phyloP scores from a whole-genome alignment of 768 basidiomycete genomes.

The Boletus subparvulus region DNA sequence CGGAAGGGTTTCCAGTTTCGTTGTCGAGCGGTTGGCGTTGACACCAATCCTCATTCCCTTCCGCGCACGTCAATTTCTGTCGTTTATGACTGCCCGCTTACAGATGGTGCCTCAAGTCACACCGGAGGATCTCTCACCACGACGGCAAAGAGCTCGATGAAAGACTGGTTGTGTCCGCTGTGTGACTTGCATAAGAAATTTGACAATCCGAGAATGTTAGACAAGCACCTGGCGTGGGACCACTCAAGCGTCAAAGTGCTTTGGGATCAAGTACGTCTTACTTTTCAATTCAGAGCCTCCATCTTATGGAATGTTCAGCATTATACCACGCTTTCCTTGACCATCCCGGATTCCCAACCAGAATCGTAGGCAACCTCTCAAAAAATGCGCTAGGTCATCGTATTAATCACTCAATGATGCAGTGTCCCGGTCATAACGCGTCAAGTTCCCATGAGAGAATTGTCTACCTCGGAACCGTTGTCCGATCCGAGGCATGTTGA shows the following conservation, averaged over 20 bases:
- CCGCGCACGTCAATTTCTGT: constrained; percentile 24
- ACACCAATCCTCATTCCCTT: constrained; percentile 24
- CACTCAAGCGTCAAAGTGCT: constrained; percentile 40
- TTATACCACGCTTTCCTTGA: constrained; percentile 16
- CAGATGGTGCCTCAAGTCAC: constrained; percentile 3
- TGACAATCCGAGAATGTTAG: constrained; percentile 41
- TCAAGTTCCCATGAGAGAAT: constrained; percentile 1
- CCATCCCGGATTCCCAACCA: constrained; percentile 10
- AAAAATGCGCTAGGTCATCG: neutral
- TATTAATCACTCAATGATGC: neutral
- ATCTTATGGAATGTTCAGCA: constrained; percentile 11
- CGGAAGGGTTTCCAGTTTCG: constrained; percentile 45
- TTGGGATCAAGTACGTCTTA: constrained; percentile 38
- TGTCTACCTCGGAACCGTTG: constrained; percentile 4
- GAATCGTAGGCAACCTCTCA: constrained; percentile 12
- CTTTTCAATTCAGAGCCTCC: neutral
- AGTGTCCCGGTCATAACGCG: constrained; percentile 4
- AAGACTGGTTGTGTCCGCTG: constrained; percentile 51
- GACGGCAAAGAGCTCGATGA: constrained; percentile 27
- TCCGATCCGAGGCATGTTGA: neutral
- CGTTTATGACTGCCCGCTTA: constrained; percentile 20
- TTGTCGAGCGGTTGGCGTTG: constrained; percentile 41
- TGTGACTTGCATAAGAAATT: constrained; percentile 49
- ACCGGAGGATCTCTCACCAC: constrained; percentile 9
- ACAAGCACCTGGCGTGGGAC: constrained; percentile 49